Percentiles rank a stretch among this genome's conserved stretches.
Conservation (phyloP, 192 early-diverging fungal genomes). For the Funneliformis geosporum region DNA sequence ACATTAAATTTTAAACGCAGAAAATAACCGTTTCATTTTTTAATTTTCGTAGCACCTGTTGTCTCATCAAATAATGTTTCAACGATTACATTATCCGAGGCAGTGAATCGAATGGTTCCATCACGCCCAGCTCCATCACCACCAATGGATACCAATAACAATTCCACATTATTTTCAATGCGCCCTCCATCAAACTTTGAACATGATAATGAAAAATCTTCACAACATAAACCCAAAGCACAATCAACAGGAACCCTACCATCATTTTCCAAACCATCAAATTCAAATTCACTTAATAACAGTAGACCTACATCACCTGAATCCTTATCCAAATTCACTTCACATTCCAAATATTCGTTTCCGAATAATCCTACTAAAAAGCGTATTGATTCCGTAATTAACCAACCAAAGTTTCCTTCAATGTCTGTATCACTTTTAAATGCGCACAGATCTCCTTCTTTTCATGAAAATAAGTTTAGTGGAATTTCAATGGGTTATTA, state of each 20-base stretch:
- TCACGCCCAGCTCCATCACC: neutral
- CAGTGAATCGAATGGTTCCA: slow-evolving; percentile 18
- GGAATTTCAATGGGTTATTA: neutral
- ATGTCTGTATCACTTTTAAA: neutral
- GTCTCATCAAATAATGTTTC: slow-evolving; percentile 60
- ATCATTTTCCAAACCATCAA: neutral
- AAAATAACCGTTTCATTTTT: neutral
- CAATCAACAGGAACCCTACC: neutral
- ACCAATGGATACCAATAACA: neutral
- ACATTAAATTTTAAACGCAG: neutral
- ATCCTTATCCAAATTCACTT: neutral
- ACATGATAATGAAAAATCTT: neutral
- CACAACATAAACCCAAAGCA: neutral
- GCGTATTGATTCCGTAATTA: too few species aligned
- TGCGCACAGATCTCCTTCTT: neutral
- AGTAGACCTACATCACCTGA: neutral
- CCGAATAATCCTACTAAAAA: neutral
- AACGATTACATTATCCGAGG: slow-evolving; percentile 57
- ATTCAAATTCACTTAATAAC: neutral
- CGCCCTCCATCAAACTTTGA: neutral
- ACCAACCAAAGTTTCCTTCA: neutral
- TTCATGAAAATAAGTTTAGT: neutral
- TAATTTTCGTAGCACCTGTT: slow-evolving; percentile 45
- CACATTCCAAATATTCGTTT: neutral
- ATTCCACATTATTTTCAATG: neutral